Base-by-base conservation (phyloP, 352 stramenopile species). In the Pythium plurisporium region DNA sequence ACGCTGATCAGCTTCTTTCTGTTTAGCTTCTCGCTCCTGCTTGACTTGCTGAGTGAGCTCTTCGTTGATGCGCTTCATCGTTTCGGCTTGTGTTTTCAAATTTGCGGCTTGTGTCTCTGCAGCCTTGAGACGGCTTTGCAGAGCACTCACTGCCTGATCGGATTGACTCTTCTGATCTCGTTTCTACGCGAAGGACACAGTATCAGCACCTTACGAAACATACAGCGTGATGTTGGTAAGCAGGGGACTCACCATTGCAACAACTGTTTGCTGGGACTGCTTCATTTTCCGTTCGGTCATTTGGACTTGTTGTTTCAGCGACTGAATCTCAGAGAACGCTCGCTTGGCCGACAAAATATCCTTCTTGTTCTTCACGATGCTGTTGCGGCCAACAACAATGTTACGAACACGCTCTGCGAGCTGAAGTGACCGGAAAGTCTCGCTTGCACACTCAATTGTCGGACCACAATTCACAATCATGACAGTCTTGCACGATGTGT, bases 391-490 rank as follows among this genome's bases (percentile, higher is more conserved):
- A 22, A 91, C 80, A 14, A 91, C 83, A 55, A 94, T 83, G 54
- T 91, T 80, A 2, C 82, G 76, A 26, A 89, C 84, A 26, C 84
- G 82, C 48, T 89, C 82, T 0, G 89, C 91, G 31, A 97, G 78
- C 55, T 95, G 86, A 40, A 97, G 74, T 20, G 87, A 96, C 7
- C 89, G 85, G 26, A 81, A 89, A 17, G 86, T 95, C 65, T 97
- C 91, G 34, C 72, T 91, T 7, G 76, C 80, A 26, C 82, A 89
- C 53, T 91, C 79, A 42, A 85, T 73, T 1, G 82, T 91, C 5
- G 91, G 91, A 6, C 83, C 90, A 10, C 96, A 80, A 37, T 94
- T 94, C 30, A 97, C 86, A 62, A 98, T 96, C 88, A 98, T 98
- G 27, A 97, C 76, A 9, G 91, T 96, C 75, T 98, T 98, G 59